A percentile compares a stretch with the other conserved stretches of the same genome.
phyloP scores from a whole-genome alignment of 2,329 filamentous ascomycete genomes.

The Thelonectria discophora region DNA sequence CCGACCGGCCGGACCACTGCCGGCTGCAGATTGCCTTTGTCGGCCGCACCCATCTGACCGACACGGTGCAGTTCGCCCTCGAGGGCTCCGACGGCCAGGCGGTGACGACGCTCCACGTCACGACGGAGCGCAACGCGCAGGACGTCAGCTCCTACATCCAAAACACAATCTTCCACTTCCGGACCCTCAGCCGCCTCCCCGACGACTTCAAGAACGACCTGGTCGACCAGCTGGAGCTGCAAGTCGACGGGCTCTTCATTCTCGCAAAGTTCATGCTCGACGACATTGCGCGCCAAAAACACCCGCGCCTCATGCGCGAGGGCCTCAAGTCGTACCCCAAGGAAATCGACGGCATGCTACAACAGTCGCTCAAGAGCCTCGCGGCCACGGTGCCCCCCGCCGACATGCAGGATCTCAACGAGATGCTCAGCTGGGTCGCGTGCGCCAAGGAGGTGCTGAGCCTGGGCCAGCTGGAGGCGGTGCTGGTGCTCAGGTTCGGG shows the following conservation, averaged over 20 bases:
- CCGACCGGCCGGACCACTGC: conserved; percentile 28
- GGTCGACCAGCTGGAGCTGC: conserved; percentile 50
- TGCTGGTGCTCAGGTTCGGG: conserved; percentile 53
- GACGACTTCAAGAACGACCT: conserved; percentile 50
- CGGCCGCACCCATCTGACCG: conserved; percentile 54
- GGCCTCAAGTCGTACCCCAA: conserved; percentile 56
- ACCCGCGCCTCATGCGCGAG: conserved; percentile 55
- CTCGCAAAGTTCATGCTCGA: conserved; percentile 61
- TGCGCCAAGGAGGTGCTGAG: conserved; percentile 55
- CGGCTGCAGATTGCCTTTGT: conserved; percentile 51
- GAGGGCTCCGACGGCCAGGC: conserved; percentile 44
- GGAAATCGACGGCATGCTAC: conserved; percentile 54
- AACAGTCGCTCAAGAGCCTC: conserved; percentile 53
- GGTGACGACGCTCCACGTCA: conserved; percentile 53
- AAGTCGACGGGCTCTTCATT: conserved; percentile 59
- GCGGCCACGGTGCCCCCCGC: conserved; percentile 50
- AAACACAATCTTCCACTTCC: conserved; percentile 51
- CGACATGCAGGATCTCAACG: conserved; percentile 55
- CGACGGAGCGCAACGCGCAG: conserved; percentile 51
- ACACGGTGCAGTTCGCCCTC: conserved; percentile 47
- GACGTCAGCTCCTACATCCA: conserved; percentile 56
- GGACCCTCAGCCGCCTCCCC: conserved; percentile 47
- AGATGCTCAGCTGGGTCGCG: conserved; percentile 56
- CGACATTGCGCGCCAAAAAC: conserved; percentile 56
- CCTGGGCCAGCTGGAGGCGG: conserved; percentile 55